phyloP scores from a whole-genome alignment of 2,329 filamentous ascomycete species.

The Emericellopsis cladophorae region DNA sequence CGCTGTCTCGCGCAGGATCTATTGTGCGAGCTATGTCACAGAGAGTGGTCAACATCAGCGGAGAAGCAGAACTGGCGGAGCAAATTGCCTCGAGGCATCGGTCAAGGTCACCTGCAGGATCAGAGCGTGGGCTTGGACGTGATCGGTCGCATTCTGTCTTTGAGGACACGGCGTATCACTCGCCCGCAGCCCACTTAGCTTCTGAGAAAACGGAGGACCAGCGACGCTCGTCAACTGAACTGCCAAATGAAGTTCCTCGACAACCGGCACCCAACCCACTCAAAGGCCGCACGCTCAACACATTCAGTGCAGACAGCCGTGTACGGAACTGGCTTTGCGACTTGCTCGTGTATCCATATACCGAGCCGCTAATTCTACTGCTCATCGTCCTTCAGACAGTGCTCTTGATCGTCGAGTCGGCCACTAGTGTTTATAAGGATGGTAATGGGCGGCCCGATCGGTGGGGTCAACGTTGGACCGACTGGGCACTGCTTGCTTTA shows the following conservation, averaged over 20 bases:
- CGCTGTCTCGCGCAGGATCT: constrained; percentile 57
- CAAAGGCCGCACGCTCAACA: constrained; percentile 71
- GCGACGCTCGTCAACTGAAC: constrained; percentile 8
- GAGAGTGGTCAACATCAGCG: constrained; percentile 93
- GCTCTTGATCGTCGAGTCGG: constrained; percentile 75
- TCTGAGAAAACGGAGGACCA: constrained; percentile 28
- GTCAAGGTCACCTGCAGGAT: constrained; percentile 41
- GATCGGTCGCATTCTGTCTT: constrained; percentile 17
- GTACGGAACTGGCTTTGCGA: constrained; percentile 68
- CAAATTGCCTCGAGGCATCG: constrained; percentile 51
- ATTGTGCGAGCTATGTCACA: constrained; percentile 85
- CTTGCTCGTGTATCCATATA: constrained; percentile 71
- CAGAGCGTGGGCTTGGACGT: constrained; percentile 11
- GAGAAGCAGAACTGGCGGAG: constrained; percentile 76
- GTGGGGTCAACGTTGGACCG: constrained; percentile 60
- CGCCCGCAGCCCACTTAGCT: constrained; percentile 27
- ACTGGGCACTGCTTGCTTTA: constrained; percentile 70
- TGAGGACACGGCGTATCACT: constrained; percentile 37
- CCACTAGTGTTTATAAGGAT: constrained; percentile 53
- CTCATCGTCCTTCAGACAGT: constrained; percentile 83
- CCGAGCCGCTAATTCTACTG: constrained; percentile 74
- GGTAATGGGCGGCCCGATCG: constrained; percentile 44
- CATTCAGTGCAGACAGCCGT: constrained; percentile 69
- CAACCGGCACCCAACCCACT: constrained; percentile 52
- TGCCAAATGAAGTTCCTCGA: constrained; percentile 5